Conservation (phyloP, 2,329 filamentous ascomycete species). For the Hyphodiscus sp. region DNA sequence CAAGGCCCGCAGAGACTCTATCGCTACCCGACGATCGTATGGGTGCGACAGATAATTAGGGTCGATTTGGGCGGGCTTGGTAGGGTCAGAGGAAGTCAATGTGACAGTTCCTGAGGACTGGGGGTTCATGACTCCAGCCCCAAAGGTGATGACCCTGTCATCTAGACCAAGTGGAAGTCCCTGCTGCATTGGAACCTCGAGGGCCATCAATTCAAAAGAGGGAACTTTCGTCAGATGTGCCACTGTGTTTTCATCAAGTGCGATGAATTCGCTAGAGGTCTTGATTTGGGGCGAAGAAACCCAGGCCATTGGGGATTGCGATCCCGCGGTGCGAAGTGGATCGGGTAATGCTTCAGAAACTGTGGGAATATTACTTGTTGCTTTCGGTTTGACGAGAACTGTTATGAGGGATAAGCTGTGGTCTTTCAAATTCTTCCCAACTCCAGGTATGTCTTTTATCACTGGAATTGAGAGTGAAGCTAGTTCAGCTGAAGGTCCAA, state of each 20-base stretch:
- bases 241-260: too few species aligned
- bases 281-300: too few species aligned
- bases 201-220: constrained; percentile 13
- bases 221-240: too few species aligned
- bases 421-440: constrained; percentile 37
- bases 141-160: not conserved
- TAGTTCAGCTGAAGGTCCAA: constrained; percentile 34
- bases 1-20: constrained; percentile 34
- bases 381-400: constrained; percentile 32
- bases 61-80: constrained; percentile 38
- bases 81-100: constrained; percentile 46
- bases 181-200: constrained; percentile 31
- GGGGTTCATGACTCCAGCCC: constrained; percentile 29
- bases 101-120: constrained; percentile 45
- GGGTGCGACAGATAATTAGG: constrained; percentile 39
- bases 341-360: too few species aligned
- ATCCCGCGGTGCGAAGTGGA: too few species aligned
- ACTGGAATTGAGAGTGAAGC: constrained; percentile 18
- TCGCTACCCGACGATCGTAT: constrained; percentile 37
- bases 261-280: too few species aligned
- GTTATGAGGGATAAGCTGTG: constrained; percentile 31
- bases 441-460: constrained; percentile 29
- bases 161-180: not conserved
- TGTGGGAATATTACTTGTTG: too few species aligned
- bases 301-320: too few species aligned